Conservation (phyloP, 495 filamentous ascomycete species). For the Hypoxylon lienhwacheense region DNA sequence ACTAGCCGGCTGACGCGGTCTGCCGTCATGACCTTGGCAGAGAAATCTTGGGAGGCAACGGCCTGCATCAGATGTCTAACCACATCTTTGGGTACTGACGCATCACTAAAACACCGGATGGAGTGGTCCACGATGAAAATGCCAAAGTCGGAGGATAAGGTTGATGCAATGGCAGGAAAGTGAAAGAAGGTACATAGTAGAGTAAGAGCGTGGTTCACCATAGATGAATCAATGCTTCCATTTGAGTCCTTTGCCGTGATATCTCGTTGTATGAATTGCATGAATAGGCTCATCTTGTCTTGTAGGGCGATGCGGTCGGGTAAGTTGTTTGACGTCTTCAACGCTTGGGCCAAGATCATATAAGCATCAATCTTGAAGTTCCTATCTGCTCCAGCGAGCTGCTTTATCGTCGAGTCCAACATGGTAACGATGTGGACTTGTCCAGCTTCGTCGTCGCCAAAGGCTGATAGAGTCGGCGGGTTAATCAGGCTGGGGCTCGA, state of each 20-base stretch:
- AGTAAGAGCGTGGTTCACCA: slow-evolving; percentile 75
- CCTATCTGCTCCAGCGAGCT: slow-evolving; percentile 70
- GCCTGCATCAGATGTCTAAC: slow-evolving; percentile 75
- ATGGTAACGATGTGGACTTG: slow-evolving; percentile 63
- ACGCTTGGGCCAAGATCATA: slow-evolving; percentile 69
- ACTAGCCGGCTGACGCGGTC: slow-evolving; percentile 69
- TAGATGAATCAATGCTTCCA: slow-evolving; percentile 58
- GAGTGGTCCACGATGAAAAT: slow-evolving; percentile 77
- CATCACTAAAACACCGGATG: slow-evolving; percentile 63
- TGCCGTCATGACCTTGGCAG: slow-evolving; percentile 68
- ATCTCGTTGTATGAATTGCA: slow-evolving; percentile 79
- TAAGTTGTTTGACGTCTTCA: slow-evolving; percentile 76
- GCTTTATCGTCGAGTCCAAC: slow-evolving; percentile 79
- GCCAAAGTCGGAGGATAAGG: slow-evolving; percentile 73
- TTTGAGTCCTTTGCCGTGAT: slow-evolving; percentile 57
- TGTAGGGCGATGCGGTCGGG: slow-evolving; percentile 69
- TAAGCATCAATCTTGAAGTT: slow-evolving; percentile 83
- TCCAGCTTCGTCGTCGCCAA: slow-evolving; percentile 42
- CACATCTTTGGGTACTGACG: slow-evolving; percentile 68
- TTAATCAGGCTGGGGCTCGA: slow-evolving; percentile 41
- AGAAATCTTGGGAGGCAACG: slow-evolving; percentile 75
- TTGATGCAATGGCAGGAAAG: slow-evolving; percentile 62
- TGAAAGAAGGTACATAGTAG: slow-evolving; percentile 72
- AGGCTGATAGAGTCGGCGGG: slow-evolving; percentile 45
- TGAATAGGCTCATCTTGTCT: slow-evolving; percentile 72